phyloP scores from a whole-genome alignment of 2,329 filamentous ascomycete species.

The Chrysoporthe cubensis region DNA sequence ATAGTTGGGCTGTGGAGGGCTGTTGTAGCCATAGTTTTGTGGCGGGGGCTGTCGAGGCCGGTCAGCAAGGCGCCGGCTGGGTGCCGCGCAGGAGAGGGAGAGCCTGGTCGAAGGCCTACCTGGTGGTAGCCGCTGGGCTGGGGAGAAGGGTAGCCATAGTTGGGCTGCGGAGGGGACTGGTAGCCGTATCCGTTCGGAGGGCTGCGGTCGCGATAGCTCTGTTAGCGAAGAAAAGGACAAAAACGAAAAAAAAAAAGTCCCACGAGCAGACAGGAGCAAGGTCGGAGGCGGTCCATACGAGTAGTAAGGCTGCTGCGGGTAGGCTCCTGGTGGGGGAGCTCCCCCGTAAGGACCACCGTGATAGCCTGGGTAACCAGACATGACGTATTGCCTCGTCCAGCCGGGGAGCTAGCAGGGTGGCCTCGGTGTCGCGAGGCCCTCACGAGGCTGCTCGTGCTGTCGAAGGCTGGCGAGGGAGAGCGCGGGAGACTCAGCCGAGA shows the following conservation, averaged over 20 bases:
- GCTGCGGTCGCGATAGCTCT: conserved; percentile 33
- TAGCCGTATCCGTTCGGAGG: conserved; percentile 46
- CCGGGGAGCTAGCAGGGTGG: background rate
- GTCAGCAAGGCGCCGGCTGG: background rate
- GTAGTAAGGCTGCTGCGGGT: conserved; percentile 29
- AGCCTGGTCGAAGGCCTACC: conserved; percentile 33
- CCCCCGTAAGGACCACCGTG: conserved; percentile 28
- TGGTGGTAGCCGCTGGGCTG: conserved; percentile 44
- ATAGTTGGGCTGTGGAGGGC: conserved; percentile 48
- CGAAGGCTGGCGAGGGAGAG: background rate
- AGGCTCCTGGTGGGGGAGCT: conserved; percentile 26
- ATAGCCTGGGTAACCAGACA: conserved; percentile 69
- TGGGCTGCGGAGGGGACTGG: conserved; percentile 54
- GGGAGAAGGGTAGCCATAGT: conserved; percentile 30
- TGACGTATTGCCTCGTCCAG: conserved; percentile 37
- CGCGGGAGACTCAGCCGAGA: background rate
- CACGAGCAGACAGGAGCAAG: background rate
- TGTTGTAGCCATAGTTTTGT: conserved; percentile 50
- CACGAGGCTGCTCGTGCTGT: background rate
- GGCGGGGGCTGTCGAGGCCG: conserved; percentile 40
- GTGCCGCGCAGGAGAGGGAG: background rate
- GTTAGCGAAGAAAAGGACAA: conserved; percentile 27
- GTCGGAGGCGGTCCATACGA: conserved; percentile 23
- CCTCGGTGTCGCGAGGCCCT: background rate
- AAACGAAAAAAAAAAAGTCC: conserved; percentile 19